A percentile compares a stretch with the other conserved stretches of the same genome.
Conservation (phyloP, 768 basidiomycete species). For the Agaricus blazei region DNA sequence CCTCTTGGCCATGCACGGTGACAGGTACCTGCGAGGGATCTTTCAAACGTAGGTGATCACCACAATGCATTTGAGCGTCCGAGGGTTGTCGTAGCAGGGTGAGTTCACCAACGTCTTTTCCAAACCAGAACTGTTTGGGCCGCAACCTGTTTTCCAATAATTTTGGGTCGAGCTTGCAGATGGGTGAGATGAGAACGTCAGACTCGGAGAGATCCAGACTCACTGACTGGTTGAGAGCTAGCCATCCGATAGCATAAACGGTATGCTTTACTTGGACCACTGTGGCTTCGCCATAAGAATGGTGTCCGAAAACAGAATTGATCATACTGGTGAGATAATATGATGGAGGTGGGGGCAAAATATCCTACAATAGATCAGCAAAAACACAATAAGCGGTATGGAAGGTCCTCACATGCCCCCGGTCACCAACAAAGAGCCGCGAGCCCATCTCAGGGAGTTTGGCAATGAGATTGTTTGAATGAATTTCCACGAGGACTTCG, state of each 20-base stretch:
- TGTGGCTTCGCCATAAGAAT: constrained; percentile 45
- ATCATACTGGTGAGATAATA: constrained; percentile 37
- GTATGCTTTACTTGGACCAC: constrained; percentile 72
- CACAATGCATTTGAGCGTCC: constrained; percentile 64
- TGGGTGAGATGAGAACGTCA: neutral
- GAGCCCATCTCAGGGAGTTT: constrained; percentile 75
- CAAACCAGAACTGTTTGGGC: constrained; percentile 74
- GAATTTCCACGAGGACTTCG: constrained; percentile 69
- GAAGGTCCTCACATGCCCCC: constrained; percentile 51
- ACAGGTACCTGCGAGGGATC: constrained; percentile 39
- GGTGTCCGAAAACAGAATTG: constrained; percentile 40
- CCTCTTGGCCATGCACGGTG: constrained; percentile 57
- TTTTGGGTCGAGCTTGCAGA: constrained; percentile 50
- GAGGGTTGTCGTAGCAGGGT: constrained; percentile 56
- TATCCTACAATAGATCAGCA: constrained; percentile 40
- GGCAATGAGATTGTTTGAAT: constrained; percentile 54
- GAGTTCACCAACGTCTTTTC: constrained; percentile 56
- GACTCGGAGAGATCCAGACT: constrained; percentile 17
- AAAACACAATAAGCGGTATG: neutral
- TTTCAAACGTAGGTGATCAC: constrained; percentile 65
- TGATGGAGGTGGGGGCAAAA: constrained; percentile 47
- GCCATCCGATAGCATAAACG: constrained; percentile 79
- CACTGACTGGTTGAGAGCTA: constrained; percentile 84
- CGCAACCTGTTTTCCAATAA: constrained; percentile 54
- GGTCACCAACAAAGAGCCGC: constrained; percentile 69